These are phyloP conservation scores for Microbotryomycetes sp. DNA, from an alignment of 1,284 basidiomycete genomes.

Conservation along the genomic window DNA sequence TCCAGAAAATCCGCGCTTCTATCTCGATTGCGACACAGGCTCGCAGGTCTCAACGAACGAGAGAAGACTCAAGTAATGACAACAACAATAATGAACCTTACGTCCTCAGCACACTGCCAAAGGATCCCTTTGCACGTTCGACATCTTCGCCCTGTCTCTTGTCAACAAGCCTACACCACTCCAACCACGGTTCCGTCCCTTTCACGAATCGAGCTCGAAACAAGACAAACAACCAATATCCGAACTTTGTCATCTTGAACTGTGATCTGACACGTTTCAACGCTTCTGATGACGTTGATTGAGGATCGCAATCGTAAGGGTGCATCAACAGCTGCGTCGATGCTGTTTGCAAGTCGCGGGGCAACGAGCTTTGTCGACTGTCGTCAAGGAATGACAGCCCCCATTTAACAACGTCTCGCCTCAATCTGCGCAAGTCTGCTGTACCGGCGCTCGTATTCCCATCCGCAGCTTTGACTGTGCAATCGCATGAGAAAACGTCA, in stretches of 20 bases:
- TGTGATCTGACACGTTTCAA: conserved; percentile 24
- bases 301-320: conserved; percentile 9
- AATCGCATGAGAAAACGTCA: conserved; percentile 43
- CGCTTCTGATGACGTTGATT: conserved; percentile 19
- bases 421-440: conserved; percentile 14
- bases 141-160: neutral
- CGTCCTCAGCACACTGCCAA: neutral
- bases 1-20: too few relatives aligned
- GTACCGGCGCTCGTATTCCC: conserved; percentile 19
- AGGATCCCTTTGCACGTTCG: neutral
- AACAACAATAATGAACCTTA: neutral
- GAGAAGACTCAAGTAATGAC: too few relatives aligned
- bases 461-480: neutral
- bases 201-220: conserved; percentile 47
- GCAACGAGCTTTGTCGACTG: neutral
- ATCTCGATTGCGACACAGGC: too few relatives aligned
- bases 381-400: conserved; percentile 2
- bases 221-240: conserved; percentile 45
- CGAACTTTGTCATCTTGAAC: conserved; percentile 42
- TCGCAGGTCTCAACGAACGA: too few relatives aligned
- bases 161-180: conserved; percentile 41
- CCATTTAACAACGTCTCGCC: conserved; percentile 14
- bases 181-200: conserved; percentile 52
- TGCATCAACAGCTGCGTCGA: conserved; percentile 22
- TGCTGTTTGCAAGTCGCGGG: conserved; percentile 30